A percentile compares a stretch with the other conserved stretches of the same genome.
Evolutionary conservation across 2,329 filamentous ascomycete genomes (phyloP).

Genomic region (Fusarium siculi): DNA sequence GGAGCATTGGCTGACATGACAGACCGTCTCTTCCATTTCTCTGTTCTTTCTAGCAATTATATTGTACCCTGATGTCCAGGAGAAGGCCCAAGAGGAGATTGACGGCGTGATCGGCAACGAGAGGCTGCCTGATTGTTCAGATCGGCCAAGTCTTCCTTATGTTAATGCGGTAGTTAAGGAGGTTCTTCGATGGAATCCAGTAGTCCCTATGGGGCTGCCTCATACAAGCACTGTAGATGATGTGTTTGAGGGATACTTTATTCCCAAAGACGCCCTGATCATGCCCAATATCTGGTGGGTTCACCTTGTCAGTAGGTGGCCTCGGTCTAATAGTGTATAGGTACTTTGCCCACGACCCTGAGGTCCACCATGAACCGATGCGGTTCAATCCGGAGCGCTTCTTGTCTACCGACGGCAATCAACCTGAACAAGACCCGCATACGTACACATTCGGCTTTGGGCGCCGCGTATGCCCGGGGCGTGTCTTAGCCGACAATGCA

Average conservation of each 20-base stretch:
- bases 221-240: constrained; percentile 49
- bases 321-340: neutral
- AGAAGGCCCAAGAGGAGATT: constrained; percentile 34
- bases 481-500: constrained; percentile 44
- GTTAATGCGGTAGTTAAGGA: constrained; percentile 46
- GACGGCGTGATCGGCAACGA: constrained; percentile 41
- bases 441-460: constrained; percentile 49
- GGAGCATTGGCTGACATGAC: neutral
- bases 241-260: constrained; percentile 34
- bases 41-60: constrained; percentile 35
- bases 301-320: no score
- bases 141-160: constrained; percentile 42
- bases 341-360: constrained; percentile 32
- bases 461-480: constrained; percentile 49
- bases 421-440: constrained; percentile 43
- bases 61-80: constrained; percentile 16
- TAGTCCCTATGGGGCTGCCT: constrained; percentile 50
- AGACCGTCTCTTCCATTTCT: constrained; percentile 32
- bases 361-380: constrained; percentile 26
- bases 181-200: constrained; percentile 42
- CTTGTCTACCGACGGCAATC: constrained; percentile 20
- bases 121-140: constrained; percentile 37
- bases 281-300: constrained; percentile 34
- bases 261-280: constrained; percentile 38
- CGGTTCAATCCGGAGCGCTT: constrained; percentile 32